Evolutionary conservation across 192 early-diverging fungal species (phyloP).

Genomic region (Coemansia sp.): DNA sequence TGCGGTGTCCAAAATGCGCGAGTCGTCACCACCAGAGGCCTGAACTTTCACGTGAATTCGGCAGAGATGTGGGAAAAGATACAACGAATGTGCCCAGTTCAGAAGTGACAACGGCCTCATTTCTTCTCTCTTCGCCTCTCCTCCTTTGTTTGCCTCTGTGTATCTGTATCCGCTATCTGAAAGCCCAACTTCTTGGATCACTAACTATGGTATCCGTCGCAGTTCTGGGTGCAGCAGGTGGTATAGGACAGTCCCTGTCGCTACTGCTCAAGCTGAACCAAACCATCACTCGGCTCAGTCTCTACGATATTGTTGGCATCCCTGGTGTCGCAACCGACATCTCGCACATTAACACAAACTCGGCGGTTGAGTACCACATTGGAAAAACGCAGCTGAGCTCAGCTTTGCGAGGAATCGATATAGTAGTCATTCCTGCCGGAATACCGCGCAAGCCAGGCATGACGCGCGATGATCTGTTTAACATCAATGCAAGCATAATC

Average conservation of each 20-base stretch:
- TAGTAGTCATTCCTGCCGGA: slow-evolving; percentile 95
- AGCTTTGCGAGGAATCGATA: slow-evolving; percentile 65
- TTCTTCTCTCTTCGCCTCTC: too few species aligned
- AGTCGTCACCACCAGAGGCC: too few species aligned
- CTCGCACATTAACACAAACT: slow-evolving; percentile 83
- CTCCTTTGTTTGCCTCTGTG: too few species aligned
- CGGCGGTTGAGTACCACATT: slow-evolving; percentile 53
- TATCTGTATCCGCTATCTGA: too few species aligned
- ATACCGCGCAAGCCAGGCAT: slow-evolving; percentile 99
- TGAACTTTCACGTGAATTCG: too few species aligned
- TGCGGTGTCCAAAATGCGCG: too few species aligned
- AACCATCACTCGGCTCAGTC: slow-evolving; percentile 74
- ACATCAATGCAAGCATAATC: slow-evolving; percentile 90
- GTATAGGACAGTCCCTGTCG: slow-evolving; percentile 97
- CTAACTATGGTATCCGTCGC: slow-evolving; percentile 38
- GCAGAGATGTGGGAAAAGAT: too few species aligned
- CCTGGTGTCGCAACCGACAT: slow-evolving; percentile 95
- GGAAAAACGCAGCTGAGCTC: slow-evolving; percentile 62
- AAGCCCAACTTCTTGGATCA: too few species aligned
- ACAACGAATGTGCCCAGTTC: too few species aligned
- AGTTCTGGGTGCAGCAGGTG: slow-evolving; percentile 80
- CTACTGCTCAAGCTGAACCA: slow-evolving; percentile 89
- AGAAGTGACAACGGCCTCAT: too few species aligned
- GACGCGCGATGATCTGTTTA: slow-evolving; percentile 98
- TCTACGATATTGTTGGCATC: slow-evolving; percentile 95